A percentile compares a stretch with the other conserved stretches of the same genome.
Conservation (phyloP, 148 eudicot genomes). For the Vaccinium corymbosum region DNA sequence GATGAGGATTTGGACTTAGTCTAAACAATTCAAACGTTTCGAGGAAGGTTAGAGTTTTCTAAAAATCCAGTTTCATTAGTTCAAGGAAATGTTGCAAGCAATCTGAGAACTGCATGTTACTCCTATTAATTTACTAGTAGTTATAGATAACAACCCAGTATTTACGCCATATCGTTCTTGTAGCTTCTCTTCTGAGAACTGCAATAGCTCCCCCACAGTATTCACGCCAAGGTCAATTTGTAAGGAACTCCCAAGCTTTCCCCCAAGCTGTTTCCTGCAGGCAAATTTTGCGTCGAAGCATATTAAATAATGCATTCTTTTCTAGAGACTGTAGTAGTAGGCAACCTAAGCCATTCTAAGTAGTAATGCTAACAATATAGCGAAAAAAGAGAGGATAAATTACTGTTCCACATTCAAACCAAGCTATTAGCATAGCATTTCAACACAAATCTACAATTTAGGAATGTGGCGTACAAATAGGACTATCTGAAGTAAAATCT, state of each 20-base stretch:
- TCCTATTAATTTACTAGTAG: not conserved
- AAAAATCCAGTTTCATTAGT: not conserved
- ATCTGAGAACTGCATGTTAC: not conserved
- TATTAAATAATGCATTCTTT: not conserved
- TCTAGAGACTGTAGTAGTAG: not conserved
- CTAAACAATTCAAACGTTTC: not conserved
- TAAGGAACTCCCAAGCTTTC: constrained; percentile 89
- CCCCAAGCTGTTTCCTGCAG: constrained; percentile 95
- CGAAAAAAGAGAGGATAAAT: not conserved
- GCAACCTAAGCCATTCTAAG: not conserved
- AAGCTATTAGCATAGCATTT: not conserved
- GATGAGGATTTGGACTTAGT: not conserved
- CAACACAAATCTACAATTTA: constrained; percentile 4
- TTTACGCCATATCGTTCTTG: constrained; percentile 79
- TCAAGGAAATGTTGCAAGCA: not conserved
- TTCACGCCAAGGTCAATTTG: constrained; percentile 67
- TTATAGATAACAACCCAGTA: constrained; percentile 63
- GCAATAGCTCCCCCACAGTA: constrained; percentile 79
- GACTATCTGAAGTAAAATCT: constrained; percentile 21
- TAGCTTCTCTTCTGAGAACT: constrained; percentile 76
- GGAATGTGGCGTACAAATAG: not conserved
- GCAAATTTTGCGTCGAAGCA: constrained; percentile 10
- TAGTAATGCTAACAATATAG: not conserved
- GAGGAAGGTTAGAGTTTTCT: not conserved
- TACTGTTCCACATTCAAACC: not conserved